A percentile compares a stretch with the other conserved stretches of the same genome.
Conservation (phyloP, 768 basidiomycete genomes). For the Lactarius evosmus region DNA sequence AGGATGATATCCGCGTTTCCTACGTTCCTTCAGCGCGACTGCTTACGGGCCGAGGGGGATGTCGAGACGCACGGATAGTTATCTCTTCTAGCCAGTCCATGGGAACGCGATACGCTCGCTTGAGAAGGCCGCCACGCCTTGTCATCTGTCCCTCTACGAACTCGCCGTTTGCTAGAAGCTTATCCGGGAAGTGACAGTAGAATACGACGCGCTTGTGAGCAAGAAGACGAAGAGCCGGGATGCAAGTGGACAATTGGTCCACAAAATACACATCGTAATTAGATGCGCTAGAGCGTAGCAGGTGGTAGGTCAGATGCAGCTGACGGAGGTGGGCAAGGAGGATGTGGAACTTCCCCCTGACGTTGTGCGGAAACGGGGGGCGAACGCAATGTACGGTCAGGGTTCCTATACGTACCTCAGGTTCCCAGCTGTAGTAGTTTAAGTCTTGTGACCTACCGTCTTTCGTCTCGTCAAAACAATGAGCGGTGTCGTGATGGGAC, state of each 20-base stretch:
- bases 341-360: conserved; percentile 82
- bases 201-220: conserved; percentile 83
- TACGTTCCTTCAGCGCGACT: conserved; percentile 33
- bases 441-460: conserved; percentile 56
- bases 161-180: conserved; percentile 74
- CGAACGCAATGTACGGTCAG: conserved; percentile 69
- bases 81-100: conserved; percentile 89
- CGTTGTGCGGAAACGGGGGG: conserved; percentile 76
- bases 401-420: conserved; percentile 51
- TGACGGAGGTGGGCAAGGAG: conserved; percentile 87
- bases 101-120: conserved; percentile 77
- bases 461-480: conserved; percentile 92
- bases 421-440: neutral
- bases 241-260: conserved; percentile 90
- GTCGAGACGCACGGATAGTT: conserved; percentile 67
- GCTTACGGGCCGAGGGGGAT: neutral
- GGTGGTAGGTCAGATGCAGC: conserved; percentile 68
- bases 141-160: conserved; percentile 52
- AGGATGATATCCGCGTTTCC: conserved; percentile 88
- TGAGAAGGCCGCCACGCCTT: conserved; percentile 50
- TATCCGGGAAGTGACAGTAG: conserved; percentile 98
- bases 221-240: conserved; percentile 73
- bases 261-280: conserved; percentile 86
- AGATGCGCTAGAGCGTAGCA: conserved; percentile 50
- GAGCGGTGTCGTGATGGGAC: conserved; percentile 80